Base-by-base conservation (phyloP, 2,329 filamentous ascomycete species). In the Phaeophleospora eucalypticola region DNA sequence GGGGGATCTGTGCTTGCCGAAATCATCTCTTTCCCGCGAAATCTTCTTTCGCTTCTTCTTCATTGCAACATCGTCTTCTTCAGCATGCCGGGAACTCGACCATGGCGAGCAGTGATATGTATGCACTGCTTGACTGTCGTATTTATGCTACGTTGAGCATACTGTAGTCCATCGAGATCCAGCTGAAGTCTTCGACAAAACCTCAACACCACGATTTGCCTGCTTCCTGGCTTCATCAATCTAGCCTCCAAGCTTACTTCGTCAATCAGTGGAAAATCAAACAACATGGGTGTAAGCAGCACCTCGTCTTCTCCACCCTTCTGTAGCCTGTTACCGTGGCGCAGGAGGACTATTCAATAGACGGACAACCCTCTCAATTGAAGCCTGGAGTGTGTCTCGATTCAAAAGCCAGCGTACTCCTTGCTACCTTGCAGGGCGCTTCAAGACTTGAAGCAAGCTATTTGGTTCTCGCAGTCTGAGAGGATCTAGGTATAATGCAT, bases 291-390 rank as follows among this genome's bases (percentile, higher is more conserved):
- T 72, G 71, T 72, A 72, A 75, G 72, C 72, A 75, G 71, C 67
- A 67, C 72, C 71, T 67, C 71, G 72, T 74, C 72, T 71, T 68
- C 70, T 74, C 72, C 72, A 75, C 72, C 71, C 71, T 72, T 69
- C 68, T 62, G 65, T 64, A 67, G 67, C 61, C 62, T 57, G 50
- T 53, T 54, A 55, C 46, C 52, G 57, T 66, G 66, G 61, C 65
- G 64, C 64, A 58, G 66, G 65, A 69, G 71, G 71, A 74, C 71
- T 74, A 71, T 60, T 65, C 68, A 58, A 65, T 64, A 59, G 71
- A 73, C 71, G 70, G 65, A 74, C 71, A 74, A 70, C n/a, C n/a
- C n/a, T n/a, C n/a, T n/a, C n/a, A n/a, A n/a, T n/a, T n/a, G n/a
- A n/a, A 34, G 14, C 34, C 8, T 32, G n/a, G n/a, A n/a, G n/a